Base-by-base conservation (phyloP, 2,329 filamentous ascomycete genomes). In the Colletotrichum horii region DNA sequence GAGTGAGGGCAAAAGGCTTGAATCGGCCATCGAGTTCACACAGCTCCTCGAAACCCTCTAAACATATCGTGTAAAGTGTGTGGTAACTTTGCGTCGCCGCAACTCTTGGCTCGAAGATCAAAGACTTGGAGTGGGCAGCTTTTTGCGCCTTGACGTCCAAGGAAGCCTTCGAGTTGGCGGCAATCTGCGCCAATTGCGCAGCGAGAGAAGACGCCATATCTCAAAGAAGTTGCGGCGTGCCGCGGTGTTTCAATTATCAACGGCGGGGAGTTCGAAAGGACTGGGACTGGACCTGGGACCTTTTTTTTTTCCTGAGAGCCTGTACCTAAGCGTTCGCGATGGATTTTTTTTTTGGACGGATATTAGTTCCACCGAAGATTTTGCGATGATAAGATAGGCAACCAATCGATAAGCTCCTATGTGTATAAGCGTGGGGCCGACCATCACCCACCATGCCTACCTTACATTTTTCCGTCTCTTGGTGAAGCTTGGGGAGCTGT, bases 141-240 rank as follows among this genome's bases (percentile, higher is more conserved):
- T 96, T 96, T 87, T 98, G 96, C 81, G 96, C 95, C 86, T 97
- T 98, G 80, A 98, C 90, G 83, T 98, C 95, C 81, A 98, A 91
- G 79, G 96, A 94, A 83, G 96, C 94, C 80, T 96, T 98, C 80
- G 95, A 98, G 82, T 94, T 95, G 79, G 94, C 93, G 80, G 96
- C 95, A 83, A 99, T 96, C 83, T 95, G 93, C 88, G 96, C 95
- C 88, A 99, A 89, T 91, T 99, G 97, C 88, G 95, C 93, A 86
- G 96, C 94, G 80, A 99, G 94, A 83, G 95, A 93, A 76, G 96
- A 95, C 80, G 93, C 90, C 95, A 97, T 98, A 78, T 52, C 24
- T 72, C 56, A 76, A 52, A 69, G 24, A 58, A n/a, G 65, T 75
- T 74, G 66, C 72, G 66, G 74, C 74, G 67, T 71, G 81, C 60